Conservation (phyloP, 2,329 filamentous ascomycete genomes). For the Phialocephala sp. region DNA sequence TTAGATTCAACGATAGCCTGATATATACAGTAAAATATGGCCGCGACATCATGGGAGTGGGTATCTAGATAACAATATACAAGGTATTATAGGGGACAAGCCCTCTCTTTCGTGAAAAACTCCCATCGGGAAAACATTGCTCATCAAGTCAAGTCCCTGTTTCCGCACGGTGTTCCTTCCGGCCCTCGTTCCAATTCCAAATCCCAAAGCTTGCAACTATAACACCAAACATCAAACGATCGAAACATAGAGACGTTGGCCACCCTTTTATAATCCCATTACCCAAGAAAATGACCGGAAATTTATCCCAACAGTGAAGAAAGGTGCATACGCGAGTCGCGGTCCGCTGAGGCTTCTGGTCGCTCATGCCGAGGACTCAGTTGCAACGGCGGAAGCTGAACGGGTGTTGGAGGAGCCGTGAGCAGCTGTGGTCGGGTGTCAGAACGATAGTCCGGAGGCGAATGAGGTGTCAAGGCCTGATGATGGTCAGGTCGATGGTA, state of each 20-base stretch:
- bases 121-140: neutral
- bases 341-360: slow-evolving; percentile 27
- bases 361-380: slow-evolving; percentile 21
- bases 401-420: slow-evolving; percentile 41
- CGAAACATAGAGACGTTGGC: neutral
- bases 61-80: slow-evolving; percentile 12
- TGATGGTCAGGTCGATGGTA: slow-evolving; percentile 22
- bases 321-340: slow-evolving; percentile 43
- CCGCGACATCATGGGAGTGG: slow-evolving; percentile 1
- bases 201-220: neutral
- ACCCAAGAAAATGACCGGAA: neutral
- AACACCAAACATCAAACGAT: neutral
- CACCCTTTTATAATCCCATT: slow-evolving; percentile 6
- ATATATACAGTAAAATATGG: slow-evolving; percentile 8
- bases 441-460: slow-evolving; percentile 30
- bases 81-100: slow-evolving; percentile 8
- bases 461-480: slow-evolving; percentile 20
- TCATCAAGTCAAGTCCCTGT: slow-evolving; percentile 8
- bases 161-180: neutral
- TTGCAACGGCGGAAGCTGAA: slow-evolving; percentile 41
- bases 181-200: neutral
- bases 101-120: slow-evolving; percentile 6
- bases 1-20: neutral
- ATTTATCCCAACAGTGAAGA: slow-evolving; percentile 39
- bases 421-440: slow-evolving; percentile 31